Evolutionary conservation across 805 yeast species (phyloP), one percentile per base, ranked within the genome.

Genomic region (Candida loeiensis): DNA sequence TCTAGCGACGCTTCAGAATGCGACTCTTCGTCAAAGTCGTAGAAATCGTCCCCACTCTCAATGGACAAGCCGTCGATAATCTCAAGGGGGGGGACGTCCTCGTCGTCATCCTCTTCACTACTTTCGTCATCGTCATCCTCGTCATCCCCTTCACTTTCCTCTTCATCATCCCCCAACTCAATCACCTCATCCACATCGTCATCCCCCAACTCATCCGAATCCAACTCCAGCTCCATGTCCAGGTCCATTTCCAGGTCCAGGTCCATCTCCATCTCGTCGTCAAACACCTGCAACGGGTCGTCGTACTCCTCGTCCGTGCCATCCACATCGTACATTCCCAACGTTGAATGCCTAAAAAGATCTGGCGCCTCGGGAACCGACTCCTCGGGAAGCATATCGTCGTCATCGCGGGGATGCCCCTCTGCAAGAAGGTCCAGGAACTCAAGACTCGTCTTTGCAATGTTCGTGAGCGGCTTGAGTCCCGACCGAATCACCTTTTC

Each of bases 251-350:
- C 31, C 33, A 30, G 20, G 3, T 52, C 61, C 32, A 50, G 43
- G 17, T 54, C 39, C 39, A 36, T 69, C 25, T 63, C 71, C 34
- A 66, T 43, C 31, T 35, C 38, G 59, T 5, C 36, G 20, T 38
- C 41, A 38, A 24, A 26, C 27, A 19, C 21, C 20, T 31, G 28
- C 30, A 25, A 21, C 3, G 20, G 27, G 6, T 34, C 42, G 14
- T 39, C 42, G 15, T 35, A 34, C 17, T 68, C 76, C n/a, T 69
- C 77, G 24, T 80, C 84, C 32, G 77, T 76, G 46, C 79, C 83
- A 37, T 82, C 93, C 28, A 85, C 81, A 51, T 91, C 97, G 56
- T 84, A 91, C 95, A 91, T 90, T 1, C 96, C 97, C 29, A 91
- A 69, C 0, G 97, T 86, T 0, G 97, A 90, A 56, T 93, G 90